phyloP scores from a whole-genome alignment of 2,329 filamentous ascomycete species.

The Chaetomium globosum region DNA sequence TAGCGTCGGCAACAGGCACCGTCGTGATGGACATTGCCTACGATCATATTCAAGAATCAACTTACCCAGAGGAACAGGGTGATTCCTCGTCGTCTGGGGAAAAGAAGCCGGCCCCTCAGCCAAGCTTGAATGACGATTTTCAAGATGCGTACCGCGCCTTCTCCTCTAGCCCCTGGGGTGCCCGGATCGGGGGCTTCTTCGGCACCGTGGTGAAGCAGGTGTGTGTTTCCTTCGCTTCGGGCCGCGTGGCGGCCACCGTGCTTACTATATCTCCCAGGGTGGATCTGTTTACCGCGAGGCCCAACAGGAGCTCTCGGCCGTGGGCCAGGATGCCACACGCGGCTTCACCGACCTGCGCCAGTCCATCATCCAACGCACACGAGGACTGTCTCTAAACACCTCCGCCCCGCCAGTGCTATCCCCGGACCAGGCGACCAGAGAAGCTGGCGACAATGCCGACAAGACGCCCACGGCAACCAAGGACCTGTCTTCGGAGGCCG shows the following conservation, averaged over 20 bases:
- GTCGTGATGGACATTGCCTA: constrained; percentile 87
- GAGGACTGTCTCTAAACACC: constrained; percentile 68
- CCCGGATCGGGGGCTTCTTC: constrained; percentile 82
- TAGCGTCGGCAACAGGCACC: neutral
- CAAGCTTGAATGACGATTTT: constrained; percentile 79
- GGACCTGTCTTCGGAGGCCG: constrained; percentile 48
- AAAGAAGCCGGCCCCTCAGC: constrained; percentile 48
- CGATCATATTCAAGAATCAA: constrained; percentile 91
- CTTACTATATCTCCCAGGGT: constrained; percentile 54
- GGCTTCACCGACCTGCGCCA: constrained; percentile 72
- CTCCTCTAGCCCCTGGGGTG: constrained; percentile 88
- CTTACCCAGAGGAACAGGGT: constrained; percentile 60
- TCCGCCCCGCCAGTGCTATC: constrained; percentile 37
- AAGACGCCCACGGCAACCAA: constrained; percentile 52
- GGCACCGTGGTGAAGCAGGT: constrained; percentile 93
- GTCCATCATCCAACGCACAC: constrained; percentile 71
- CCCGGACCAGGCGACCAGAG: constrained; percentile 39
- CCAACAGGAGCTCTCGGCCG: constrained; percentile 78
- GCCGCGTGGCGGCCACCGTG: neutral
- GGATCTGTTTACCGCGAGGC: constrained; percentile 82
- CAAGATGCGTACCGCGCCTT: constrained; percentile 96
- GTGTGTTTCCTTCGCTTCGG: constrained; percentile 36
- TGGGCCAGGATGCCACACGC: constrained; percentile 79
- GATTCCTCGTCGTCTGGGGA: constrained; percentile 43
- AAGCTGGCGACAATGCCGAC: constrained; percentile 39